Evolutionary conservation across 2,329 filamentous ascomycete genomes (phyloP), one percentile per base, ranked within the genome.

Genomic region (Colletotrichum plurivorum): DNA sequence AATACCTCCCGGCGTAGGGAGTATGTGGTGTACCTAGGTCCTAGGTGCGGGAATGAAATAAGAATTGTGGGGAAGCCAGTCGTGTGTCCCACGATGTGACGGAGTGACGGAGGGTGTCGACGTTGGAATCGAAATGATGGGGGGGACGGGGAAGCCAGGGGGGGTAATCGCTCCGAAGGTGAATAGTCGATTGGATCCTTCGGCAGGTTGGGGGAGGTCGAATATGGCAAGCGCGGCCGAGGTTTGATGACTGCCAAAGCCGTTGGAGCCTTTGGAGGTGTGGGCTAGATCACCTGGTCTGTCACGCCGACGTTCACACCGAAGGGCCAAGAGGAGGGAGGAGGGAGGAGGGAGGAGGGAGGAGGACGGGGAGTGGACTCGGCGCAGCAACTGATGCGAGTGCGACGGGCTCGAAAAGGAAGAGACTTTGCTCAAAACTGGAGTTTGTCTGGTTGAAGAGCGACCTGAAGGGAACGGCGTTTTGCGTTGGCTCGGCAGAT

Each of bases 401-500:
- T 69, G 67, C 67, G 67, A 69, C 22, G 43, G 55, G 48, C 15
- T 56, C 46, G 39, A 60, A 56, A 25, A 52, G 41, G 25, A 60
- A 66, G 52, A 69, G 43, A 61, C 62, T 60, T 69, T 55, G 41
- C 51, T 49, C 18, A n/a, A 49, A 22, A 20, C 62, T 69, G 51
- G 51, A 60, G 66, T 59, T 36, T 66, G 66, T 66, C 49, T 52
- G 67, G 59, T 22, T 41, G 49, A 49, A 41, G 43, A 20, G 36
- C 31, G 63, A 60, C 31, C 67, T 67, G 63, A 67, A 69, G 62
- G 62, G 51, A 67, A 61, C 51, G 39, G 39, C 58, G 67, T 69
- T 69, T 69, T 66, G 67, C 62, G 43, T 69, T 69, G 67, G 62
- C 67, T 69, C 67, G 67, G 67, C 63, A 67, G 60, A 57, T 48